Evolutionary conservation across 106 monocot genomes (phyloP), one percentile per base, ranked within the genome.

Genomic region (Acorus gramineus): DNA sequence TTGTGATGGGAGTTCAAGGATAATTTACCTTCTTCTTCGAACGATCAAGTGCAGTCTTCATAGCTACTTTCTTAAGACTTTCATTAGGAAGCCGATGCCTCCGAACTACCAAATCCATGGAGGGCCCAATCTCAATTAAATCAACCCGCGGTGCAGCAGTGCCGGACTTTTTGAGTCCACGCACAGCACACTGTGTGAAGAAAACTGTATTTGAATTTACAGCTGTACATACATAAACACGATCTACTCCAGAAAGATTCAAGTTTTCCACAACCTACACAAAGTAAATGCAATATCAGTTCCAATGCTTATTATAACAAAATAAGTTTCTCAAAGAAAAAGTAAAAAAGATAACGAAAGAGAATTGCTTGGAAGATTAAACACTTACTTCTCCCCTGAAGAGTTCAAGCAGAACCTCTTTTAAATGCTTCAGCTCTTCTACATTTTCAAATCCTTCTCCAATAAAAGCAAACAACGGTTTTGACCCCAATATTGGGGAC

Each of bases 381-480:
- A 28, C 28, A 59, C 58, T n/a, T 56, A 87, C 95, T 90, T 90
- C 87, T 80, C 95, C 95, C 70, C 77, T 78, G 50, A 96, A 96
- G 42, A 87, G 75, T 79, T 96, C 95, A 42, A 96, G 87, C 57
- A 96, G 73, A n/a, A 96, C 82, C 74, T 96, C 95, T 65, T 96
- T 96, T 64, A 96, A 73, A 71, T 96, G 95, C 60, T 90, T 96
- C 69, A 90, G 76, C 58, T 96, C 95, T 45, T 96, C 90, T 11
- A 76, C 69, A 67, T 63, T 85, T 69, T 90, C 90, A 83, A 96
- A 96, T 3, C 64, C 73, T 77, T 96, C 95, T 52, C 95, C 95
- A 7, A 90, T 79, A 53, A 96, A 96, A 53, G 85, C 81, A 90
- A 96, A 90, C 54, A 90, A 77, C 45, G 95, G 87, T 66, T 96